phyloP scores from a whole-genome alignment of 75 land plant species.

The Ceratopteris richardii region DNA sequence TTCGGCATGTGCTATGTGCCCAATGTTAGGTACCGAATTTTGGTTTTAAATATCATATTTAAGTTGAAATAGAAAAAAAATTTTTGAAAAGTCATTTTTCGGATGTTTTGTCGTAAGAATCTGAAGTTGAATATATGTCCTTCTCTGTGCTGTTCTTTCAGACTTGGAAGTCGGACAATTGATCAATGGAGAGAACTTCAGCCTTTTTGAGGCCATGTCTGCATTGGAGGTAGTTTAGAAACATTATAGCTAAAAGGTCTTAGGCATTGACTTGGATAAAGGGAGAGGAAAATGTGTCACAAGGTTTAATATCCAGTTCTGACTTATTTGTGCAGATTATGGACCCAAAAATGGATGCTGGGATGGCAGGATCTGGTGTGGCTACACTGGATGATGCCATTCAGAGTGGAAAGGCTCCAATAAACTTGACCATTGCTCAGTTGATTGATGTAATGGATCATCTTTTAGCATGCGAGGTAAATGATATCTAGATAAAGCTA shows the following conservation, averaged over 20 bases:
- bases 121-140: too few species aligned
- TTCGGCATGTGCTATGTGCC: too few species aligned
- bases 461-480: constrained; percentile 93
- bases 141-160: too few species aligned
- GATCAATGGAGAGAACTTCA: constrained; percentile 91
- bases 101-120: too few species aligned
- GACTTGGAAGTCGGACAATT: constrained; percentile 85
- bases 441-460: constrained; percentile 84
- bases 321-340: constrained; percentile 53
- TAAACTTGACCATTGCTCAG: constrained; percentile 50
- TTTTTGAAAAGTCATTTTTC: too few species aligned
- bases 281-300: not conserved
- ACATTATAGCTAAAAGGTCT: not conserved
- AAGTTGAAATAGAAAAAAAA: too few species aligned
- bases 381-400: constrained; percentile 88
- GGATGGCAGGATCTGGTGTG: constrained; percentile 63
- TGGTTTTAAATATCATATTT: too few species aligned
- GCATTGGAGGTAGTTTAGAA: constrained; percentile 73
- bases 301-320: not conserved
- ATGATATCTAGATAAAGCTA: too few species aligned
- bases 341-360: constrained; percentile 99
- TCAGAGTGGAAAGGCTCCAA: constrained; percentile 78
- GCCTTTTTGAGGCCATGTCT: constrained; percentile 96
- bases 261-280: not conserved
- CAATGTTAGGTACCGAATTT: too few species aligned